Evolutionary conservation across 176 grass and related monocot species (phyloP).

Genomic region (Musa schizocarpa): DNA sequence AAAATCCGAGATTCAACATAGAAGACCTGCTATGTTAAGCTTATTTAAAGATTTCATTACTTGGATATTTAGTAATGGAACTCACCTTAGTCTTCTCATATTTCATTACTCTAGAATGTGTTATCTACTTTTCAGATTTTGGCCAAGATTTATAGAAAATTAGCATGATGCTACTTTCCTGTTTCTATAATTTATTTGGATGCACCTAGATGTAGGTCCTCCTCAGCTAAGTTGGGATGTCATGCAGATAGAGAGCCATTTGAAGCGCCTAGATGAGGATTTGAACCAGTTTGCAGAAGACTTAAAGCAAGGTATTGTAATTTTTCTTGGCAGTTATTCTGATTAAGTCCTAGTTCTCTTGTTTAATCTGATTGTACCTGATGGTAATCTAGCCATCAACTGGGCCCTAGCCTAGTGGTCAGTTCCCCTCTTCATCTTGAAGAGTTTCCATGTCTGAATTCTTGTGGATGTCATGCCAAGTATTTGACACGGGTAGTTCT

Average conservation of each 20-base stretch:
- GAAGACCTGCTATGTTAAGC: not conserved
- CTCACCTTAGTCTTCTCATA: not conserved
- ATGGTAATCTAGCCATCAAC: not conserved
- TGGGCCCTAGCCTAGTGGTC: not conserved
- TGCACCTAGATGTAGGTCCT: not conserved
- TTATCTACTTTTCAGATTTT: not conserved
- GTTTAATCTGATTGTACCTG: not conserved
- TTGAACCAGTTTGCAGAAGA: slow-evolving; percentile 89
- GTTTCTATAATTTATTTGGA: not conserved
- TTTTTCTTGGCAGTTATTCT: not conserved
- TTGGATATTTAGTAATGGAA: not conserved
- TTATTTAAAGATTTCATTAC: not conserved
- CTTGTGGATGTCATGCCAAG: not conserved
- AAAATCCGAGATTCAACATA: no score
- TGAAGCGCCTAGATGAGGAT: slow-evolving; percentile 93
- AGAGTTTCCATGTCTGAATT: not conserved
- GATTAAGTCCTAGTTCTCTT: not conserved
- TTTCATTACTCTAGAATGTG: not conserved
- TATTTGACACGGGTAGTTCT: not conserved
- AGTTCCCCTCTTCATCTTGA: not conserved
- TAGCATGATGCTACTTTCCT: not conserved
- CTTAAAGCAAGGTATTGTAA: slow-evolving; percentile 76
- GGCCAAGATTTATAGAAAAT: not conserved
- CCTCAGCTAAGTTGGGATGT: not conserved
- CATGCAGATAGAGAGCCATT: slow-evolving; percentile 88